These are phyloP conservation scores for Termitomyces sp. DNA, from an alignment of 768 basidiomycete species.

Conservation along the genomic window DNA sequence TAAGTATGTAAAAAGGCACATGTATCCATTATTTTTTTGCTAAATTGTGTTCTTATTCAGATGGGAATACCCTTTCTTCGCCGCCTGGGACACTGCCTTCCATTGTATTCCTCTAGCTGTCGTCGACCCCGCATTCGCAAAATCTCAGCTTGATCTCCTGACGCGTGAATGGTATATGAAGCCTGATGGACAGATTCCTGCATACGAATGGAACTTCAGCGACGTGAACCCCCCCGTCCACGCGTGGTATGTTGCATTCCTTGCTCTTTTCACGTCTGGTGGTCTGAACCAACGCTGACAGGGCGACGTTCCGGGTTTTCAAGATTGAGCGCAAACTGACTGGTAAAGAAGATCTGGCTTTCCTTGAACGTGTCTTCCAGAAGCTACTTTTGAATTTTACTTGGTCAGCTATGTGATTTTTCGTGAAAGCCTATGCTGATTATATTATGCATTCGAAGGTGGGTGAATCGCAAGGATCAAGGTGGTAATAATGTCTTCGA, in stretches of 20 bases:
- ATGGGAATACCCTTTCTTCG: constrained; percentile 99
- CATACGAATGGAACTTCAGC: constrained; percentile 99
- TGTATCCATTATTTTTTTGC: neutral
- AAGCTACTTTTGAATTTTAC: constrained; percentile 96
- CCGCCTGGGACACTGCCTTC: constrained; percentile 98
- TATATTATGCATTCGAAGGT: constrained; percentile 47
- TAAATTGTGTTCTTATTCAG: constrained; percentile 28
- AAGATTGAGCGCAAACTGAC: constrained; percentile 97
- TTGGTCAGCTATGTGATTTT: constrained; percentile 48
- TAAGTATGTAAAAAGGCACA: constrained; percentile 56
- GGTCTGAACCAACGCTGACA: constrained; percentile 19
- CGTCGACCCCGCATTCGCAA: constrained; percentile 93
- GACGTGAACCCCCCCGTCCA: constrained; percentile 99
- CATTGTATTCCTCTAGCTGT: constrained; percentile 97
- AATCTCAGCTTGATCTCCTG: constrained; percentile 94
- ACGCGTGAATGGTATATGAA: constrained; percentile 99
- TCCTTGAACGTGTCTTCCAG: constrained; percentile 98
- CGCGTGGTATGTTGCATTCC: constrained; percentile 63
- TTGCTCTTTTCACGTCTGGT: neutral
- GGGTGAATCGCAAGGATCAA: constrained; percentile 97
- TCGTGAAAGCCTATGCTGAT: constrained; percentile 1
- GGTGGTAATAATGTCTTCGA: constrained; percentile 97
- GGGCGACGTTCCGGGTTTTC: constrained; percentile 98
- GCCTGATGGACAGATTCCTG: constrained; percentile 97
- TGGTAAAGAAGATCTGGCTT: constrained; percentile 84